Conservation (phyloP, 2,329 filamentous ascomycete genomes). For the Colletotrichum ledebouriae region DNA sequence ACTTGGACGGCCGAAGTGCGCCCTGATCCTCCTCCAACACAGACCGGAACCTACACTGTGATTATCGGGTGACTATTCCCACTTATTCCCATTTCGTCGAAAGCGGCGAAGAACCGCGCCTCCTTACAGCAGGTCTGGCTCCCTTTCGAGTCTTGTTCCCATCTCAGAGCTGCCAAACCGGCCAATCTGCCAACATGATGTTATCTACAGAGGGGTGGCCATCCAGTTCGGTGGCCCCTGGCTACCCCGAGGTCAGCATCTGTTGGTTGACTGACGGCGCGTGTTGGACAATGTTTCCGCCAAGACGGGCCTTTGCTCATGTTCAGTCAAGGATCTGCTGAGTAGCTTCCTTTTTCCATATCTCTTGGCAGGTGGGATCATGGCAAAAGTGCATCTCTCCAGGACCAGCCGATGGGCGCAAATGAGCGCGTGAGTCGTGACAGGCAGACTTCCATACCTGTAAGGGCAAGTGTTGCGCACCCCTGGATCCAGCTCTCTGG, state of each 20-base stretch:
- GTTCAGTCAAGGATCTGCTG: not conserved
- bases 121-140: slow-evolving; percentile 2
- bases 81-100: slow-evolving; percentile 21
- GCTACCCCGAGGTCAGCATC: slow-evolving; percentile 4
- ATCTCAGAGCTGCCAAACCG: not conserved
- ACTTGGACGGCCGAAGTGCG: not conserved
- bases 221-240: not conserved
- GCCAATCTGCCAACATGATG: slow-evolving; percentile 17
- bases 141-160: not conserved
- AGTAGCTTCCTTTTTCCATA: not conserved
- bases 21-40: not conserved
- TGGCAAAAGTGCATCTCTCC: slow-evolving; percentile 2
- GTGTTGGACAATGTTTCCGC: not conserved
- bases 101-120: not conserved
- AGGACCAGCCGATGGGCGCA: not conserved
- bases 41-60: not conserved
- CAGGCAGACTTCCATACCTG: not conserved
- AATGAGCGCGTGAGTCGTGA: slow-evolving; percentile 12
- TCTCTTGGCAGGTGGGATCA: slow-evolving; percentile 28
- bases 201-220: slow-evolving; percentile 13
- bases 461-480: not conserved
- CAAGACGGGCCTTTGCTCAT: slow-evolving; percentile 23
- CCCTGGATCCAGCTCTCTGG: too few species aligned
- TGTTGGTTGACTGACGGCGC: slow-evolving; percentile 7
- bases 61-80: not conserved